These are phyloP conservation scores for Aspergillus ochraceus DNA, from an alignment of 2,329 filamentous ascomycete species.

Conservation along the genomic window DNA sequence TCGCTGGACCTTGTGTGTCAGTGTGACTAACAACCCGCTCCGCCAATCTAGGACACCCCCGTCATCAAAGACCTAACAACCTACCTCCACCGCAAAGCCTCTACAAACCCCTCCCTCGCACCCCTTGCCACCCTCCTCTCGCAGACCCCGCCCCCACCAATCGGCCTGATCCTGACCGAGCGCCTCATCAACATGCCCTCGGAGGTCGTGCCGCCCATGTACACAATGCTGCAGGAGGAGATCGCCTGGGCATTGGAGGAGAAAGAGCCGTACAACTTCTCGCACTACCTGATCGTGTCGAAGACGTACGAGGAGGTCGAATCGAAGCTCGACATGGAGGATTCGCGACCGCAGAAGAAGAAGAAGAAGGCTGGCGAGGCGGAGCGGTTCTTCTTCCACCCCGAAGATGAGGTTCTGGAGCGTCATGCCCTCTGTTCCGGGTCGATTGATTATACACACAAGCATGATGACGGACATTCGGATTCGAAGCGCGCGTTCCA, in stretches of 20 bases:
- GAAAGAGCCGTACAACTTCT: constrained; percentile 87
- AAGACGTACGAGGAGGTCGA: constrained; percentile 90
- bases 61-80: constrained; percentile 68
- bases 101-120: constrained; percentile 56
- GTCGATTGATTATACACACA: constrained; percentile 75
- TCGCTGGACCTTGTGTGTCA: not conserved
- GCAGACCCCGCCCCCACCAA: constrained; percentile 55
- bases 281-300: constrained; percentile 87
- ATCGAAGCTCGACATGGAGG: constrained; percentile 72
- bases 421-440: constrained; percentile 70
- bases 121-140: constrained; percentile 60
- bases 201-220: constrained; percentile 89
- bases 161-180: constrained; percentile 88
- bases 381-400: constrained; percentile 85
- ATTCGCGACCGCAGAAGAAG: constrained; percentile 63
- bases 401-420: constrained; percentile 88
- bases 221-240: constrained; percentile 90
- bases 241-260: constrained; percentile 84
- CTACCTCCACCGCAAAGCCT: constrained; percentile 65
- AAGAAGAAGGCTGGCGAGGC: constrained; percentile 57
- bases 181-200: constrained; percentile 95
- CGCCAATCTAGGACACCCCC: constrained; percentile 58
- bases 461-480: constrained; percentile 72
- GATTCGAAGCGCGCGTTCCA: constrained; percentile 95
- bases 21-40: not conserved